Percentiles rank a stretch among this genome's conserved stretches.
phyloP scores from a whole-genome alignment of 1,284 basidiomycete genomes.

The Schizophyllum commune region DNA sequence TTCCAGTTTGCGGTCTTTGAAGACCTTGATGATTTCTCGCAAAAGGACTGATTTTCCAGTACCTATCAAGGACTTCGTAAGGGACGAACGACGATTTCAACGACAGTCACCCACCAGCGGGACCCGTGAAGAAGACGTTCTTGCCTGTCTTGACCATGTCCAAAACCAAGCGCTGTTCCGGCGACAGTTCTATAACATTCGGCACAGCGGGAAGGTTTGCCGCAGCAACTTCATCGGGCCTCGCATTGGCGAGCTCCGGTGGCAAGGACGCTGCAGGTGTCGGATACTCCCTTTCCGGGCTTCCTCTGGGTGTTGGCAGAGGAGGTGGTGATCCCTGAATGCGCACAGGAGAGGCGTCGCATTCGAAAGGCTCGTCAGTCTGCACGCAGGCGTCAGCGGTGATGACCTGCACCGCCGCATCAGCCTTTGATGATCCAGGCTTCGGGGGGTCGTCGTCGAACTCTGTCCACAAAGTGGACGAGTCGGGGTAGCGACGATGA shows the following conservation, averaged over 20 bases:
- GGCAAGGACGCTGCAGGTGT: not conserved
- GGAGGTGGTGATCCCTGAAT: not conserved
- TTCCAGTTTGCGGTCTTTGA: conserved; percentile 22
- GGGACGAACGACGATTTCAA: not conserved
- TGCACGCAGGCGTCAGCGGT: not conserved
- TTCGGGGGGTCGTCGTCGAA: conserved; percentile 39
- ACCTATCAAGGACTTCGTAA: conserved; percentile 34
- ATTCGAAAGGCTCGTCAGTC: not conserved
- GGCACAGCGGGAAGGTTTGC: not conserved
- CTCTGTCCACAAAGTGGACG: conserved; percentile 4
- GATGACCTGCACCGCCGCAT: not conserved
- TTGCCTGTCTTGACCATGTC: conserved; percentile 19
- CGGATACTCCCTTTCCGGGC: not conserved
- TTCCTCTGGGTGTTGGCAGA: not conserved
- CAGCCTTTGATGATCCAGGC: not conserved
- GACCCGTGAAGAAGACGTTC: conserved; percentile 70
- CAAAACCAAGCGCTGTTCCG: conserved; percentile 24
- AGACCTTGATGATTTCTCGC: conserved; percentile 64
- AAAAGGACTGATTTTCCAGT: conserved; percentile 89
- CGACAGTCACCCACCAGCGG: conserved; percentile 45
- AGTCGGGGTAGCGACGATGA: conserved; percentile 2
- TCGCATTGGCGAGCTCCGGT: not conserved
- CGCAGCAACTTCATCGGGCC: not conserved
- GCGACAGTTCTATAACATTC: conserved; percentile 15
- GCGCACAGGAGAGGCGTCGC: not conserved